Percentiles rank a stretch among this genome's conserved stretches.
Conservation (phyloP, 1,139 yeast species). For the Pichia sp. region DNA sequence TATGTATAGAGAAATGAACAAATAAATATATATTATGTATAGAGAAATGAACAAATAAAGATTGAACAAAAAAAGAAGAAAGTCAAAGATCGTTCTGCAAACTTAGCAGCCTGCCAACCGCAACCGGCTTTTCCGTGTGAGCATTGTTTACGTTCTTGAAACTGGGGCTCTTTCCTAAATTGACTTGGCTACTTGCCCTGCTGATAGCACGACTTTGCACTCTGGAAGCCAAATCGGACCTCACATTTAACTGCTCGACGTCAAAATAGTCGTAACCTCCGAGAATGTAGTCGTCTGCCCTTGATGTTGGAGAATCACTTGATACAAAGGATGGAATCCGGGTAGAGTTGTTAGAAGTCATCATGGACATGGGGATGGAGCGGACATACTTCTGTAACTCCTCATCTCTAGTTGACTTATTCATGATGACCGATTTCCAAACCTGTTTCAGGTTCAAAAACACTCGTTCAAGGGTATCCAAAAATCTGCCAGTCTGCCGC, state of each 20-base stretch:
- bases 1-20: not conserved
- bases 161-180: conserved; percentile 18
- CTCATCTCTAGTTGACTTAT: conserved; percentile 21
- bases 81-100: conserved; percentile 6
- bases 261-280: conserved; percentile 79
- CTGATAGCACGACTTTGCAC: conserved; percentile 24
- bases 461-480: conserved; percentile 60
- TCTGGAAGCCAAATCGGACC: conserved; percentile 32
- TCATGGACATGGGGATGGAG: conserved; percentile 31
- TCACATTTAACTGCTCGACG: conserved; percentile 47
- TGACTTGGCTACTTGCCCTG: conserved; percentile 23
- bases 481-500: conserved; percentile 66
- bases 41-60: not conserved
- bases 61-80: not conserved
- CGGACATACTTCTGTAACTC: conserved; percentile 25
- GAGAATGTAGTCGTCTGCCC: conserved; percentile 33
- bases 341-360: conserved; percentile 28
- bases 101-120: conserved; percentile 13
- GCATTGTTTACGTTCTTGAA: conserved; percentile 15
- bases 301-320: not conserved
- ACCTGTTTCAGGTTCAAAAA: conserved; percentile 48
- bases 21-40: not conserved
- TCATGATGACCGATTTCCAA: conserved; percentile 34
- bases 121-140: conserved; percentile 3
- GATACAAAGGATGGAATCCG: conserved; percentile 8